Evolutionary conservation across 257 asterid genomes (phyloP).

Genomic region (Solanum piurae): DNA sequence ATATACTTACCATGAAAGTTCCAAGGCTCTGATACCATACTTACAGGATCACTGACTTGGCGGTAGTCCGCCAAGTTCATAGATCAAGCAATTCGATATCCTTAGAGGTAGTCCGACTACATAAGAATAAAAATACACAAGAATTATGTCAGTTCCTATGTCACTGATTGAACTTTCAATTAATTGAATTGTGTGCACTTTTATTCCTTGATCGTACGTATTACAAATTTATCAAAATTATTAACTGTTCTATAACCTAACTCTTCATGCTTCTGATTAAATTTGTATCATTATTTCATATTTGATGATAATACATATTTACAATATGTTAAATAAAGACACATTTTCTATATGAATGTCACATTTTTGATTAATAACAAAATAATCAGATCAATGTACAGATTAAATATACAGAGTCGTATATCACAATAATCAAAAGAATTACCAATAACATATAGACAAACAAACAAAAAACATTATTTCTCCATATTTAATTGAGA

Average conservation of each 20-base stretch:
- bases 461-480: background rate
- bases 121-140: no score
- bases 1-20: no score
- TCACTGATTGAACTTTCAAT: background rate
- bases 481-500: background rate
- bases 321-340: background rate
- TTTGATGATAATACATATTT: background rate
- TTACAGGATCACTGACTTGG: no score
- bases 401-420: background rate
- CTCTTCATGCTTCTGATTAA: background rate
- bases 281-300: background rate
- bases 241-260: background rate
- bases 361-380: background rate
- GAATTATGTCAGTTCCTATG: background rate
- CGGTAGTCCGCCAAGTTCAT: no score
- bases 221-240: background rate
- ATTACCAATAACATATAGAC: background rate
- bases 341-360: background rate
- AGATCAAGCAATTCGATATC: no score
- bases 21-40: no score
- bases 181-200: background rate
- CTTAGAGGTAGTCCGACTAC: no score
- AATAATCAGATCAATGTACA: background rate
- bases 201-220: background rate
- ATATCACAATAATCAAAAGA: background rate